Base-by-base conservation (phyloP, 306 rosid genomes). In the Malus asiatica region DNA sequence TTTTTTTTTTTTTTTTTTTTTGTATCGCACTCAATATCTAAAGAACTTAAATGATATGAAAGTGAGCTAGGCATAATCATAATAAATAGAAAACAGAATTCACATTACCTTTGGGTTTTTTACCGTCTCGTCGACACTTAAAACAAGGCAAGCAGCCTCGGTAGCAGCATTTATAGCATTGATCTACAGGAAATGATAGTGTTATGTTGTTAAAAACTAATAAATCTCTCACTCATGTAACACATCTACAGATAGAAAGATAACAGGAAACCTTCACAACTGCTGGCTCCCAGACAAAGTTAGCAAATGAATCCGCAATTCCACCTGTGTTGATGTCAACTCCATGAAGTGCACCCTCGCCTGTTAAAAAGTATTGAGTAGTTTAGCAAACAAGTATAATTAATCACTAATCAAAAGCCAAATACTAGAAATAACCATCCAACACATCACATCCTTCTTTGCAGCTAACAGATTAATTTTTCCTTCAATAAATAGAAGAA, bases 241-340 rank as follows among this genome's bases (percentile, higher is more conserved):
- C 44, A 63, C 4, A 14, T 57, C 18, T 22, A 35, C 40, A 8
- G 30, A 53, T 32, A 42, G 2, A 73, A 20, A 64, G 1, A 11
- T 66, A 33, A 55, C 33, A 19, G 61, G 53, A 48, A 80, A 92
- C 99, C 98, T 96, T 96, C 61, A 96, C 99, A 79, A 96, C 87
- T 14, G 99, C 91, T 30, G 99, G 99, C 87, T 96, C 99, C 99
- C 99, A 96, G 73, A 96, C 99, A 71, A 96, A 96, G 86, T 89
- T 96, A 32, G 97, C 92, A 84, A 83, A 90, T 12, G 99, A 92
- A 79, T 96, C 93, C 3, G 97, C 86, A 84, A 96, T 90, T 81
- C 99, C 99, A 74, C 99, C 99, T 23, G 99, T 92, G 83, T 79
- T 76, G 62, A 96, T 92, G 81, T 96, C 99, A 48, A 96, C 99